phyloP scores from a whole-genome alignment of 2,329 filamentous ascomycete genomes.

The Hysterium pulicare region DNA sequence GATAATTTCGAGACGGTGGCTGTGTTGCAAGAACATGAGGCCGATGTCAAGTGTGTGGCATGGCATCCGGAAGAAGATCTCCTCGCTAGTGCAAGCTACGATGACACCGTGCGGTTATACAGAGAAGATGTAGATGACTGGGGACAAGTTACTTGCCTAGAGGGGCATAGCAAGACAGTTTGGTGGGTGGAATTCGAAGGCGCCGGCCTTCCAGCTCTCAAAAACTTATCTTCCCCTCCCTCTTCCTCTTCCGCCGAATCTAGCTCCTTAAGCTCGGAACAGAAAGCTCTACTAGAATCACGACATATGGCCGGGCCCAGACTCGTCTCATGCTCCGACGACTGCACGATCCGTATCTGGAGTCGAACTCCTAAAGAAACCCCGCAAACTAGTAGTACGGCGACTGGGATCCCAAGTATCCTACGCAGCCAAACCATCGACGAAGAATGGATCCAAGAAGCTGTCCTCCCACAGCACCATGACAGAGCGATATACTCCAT shows the following conservation, averaged over 20 bases:
- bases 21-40: conserved; percentile 89
- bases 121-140: conserved; percentile 90
- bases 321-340: conserved; percentile 80
- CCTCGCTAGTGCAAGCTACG: conserved; percentile 88
- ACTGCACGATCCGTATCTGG: conserved; percentile 79
- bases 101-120: conserved; percentile 86
- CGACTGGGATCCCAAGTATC: conserved; percentile 74
- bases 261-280: no score
- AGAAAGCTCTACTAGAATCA: no score
- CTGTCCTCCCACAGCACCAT: conserved; percentile 70
- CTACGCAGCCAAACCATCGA: conserved; percentile 69
- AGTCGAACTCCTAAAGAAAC: conserved; percentile 57
- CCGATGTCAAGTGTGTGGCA: conserved; percentile 88
- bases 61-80: conserved; percentile 83
- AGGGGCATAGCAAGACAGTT: conserved; percentile 80
- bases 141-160: conserved; percentile 79
- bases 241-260: no score
- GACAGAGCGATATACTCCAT: conserved; percentile 80
- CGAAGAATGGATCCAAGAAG: conserved; percentile 81
- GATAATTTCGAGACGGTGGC: conserved; percentile 97
- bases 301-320: conserved; percentile 51
- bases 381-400: conserved; percentile 44
- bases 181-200: conserved; percentile 76
- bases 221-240: conserved; percentile 7
- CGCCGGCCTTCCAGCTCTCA: conserved; percentile 36